A percentile compares a stretch with the other conserved stretches of the same genome.
Conservation (phyloP, 1,284 basidiomycete species). For the Apiotrichum sp. region DNA sequence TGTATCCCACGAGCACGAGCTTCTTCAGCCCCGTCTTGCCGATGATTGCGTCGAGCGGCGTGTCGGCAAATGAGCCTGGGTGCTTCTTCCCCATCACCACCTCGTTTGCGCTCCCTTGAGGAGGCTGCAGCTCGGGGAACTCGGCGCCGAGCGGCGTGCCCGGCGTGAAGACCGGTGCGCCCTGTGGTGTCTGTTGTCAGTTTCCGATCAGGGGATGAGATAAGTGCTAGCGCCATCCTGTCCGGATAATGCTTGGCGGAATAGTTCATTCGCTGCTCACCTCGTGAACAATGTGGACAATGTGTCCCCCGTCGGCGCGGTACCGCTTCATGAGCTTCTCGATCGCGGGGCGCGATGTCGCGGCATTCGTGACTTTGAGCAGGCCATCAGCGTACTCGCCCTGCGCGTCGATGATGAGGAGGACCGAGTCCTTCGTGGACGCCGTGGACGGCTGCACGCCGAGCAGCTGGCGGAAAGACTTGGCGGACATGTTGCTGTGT, state of each 20-base stretch:
- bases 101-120: constrained; percentile 10
- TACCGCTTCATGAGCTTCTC: constrained; percentile 18
- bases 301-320: constrained; percentile 13
- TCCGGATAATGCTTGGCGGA: too few relatives aligned
- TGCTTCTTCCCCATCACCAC: constrained; percentile 17
- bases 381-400: constrained; percentile 27
- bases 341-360: constrained; percentile 18
- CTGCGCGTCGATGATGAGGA: constrained; percentile 32
- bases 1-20: constrained; percentile 24
- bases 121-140: constrained; percentile 21
- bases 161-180: constrained; percentile 27
- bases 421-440: constrained; percentile 18
- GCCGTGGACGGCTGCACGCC: constrained; percentile 18
- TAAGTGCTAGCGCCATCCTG: too few relatives aligned
- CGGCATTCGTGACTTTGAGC: constrained; percentile 17
- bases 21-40: constrained; percentile 17
- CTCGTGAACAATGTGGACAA: constrained; percentile 25
- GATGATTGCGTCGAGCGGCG: constrained; percentile 20
- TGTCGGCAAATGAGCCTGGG: constrained; percentile 27
- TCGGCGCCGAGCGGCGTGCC: constrained; percentile 22
- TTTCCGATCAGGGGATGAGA: too few relatives aligned
- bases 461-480: constrained; percentile 17
- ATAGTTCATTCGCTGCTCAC: not conserved
- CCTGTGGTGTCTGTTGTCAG: constrained; percentile 15
- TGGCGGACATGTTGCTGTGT: constrained; percentile 6